These are phyloP conservation scores for Paecilomyces dactylethromorphus DNA, from an alignment of 2,329 filamentous ascomycete species.

Conservation along the genomic window DNA sequence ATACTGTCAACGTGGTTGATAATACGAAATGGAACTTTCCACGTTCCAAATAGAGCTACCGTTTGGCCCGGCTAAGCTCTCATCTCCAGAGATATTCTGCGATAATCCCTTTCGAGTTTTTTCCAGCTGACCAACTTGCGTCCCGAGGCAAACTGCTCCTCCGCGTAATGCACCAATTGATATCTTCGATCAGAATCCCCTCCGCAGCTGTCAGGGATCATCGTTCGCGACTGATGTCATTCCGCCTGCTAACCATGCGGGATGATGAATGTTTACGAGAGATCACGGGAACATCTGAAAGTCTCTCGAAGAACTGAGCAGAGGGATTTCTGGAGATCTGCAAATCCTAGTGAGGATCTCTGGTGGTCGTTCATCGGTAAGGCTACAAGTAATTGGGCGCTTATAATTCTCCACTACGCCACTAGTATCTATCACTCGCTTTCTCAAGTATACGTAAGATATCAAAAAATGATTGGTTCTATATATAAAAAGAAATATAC, in stretches of 20 bases:
- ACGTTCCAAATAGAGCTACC: neutral
- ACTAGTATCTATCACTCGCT: too few species aligned
- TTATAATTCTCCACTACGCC: too few species aligned
- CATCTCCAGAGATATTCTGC: neutral
- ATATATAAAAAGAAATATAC: too few species aligned
- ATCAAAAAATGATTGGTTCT: too few species aligned
- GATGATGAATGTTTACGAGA: neutral
- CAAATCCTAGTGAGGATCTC: too few species aligned
- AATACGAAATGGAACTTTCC: neutral
- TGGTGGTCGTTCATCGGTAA: too few species aligned
- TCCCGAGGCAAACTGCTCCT: neutral
- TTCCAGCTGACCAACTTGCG: neutral
- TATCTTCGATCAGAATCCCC: neutral
- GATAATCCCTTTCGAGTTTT: neutral
- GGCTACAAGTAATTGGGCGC: too few species aligned
- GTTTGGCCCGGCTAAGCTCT: neutral
- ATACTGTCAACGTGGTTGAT: neutral
- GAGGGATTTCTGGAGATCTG: too few species aligned
- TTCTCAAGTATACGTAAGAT: too few species aligned
- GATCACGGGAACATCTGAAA: neutral
- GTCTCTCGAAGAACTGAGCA: too few species aligned
- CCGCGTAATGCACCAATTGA: neutral
- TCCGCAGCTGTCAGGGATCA: neutral
- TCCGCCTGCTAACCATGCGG: neutral
- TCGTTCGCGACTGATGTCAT: neutral